A percentile compares a stretch with the other conserved stretches of the same genome.
phyloP scores from a whole-genome alignment of 371 early-diverging fungal genomes.

The Mucor velutinosus region DNA sequence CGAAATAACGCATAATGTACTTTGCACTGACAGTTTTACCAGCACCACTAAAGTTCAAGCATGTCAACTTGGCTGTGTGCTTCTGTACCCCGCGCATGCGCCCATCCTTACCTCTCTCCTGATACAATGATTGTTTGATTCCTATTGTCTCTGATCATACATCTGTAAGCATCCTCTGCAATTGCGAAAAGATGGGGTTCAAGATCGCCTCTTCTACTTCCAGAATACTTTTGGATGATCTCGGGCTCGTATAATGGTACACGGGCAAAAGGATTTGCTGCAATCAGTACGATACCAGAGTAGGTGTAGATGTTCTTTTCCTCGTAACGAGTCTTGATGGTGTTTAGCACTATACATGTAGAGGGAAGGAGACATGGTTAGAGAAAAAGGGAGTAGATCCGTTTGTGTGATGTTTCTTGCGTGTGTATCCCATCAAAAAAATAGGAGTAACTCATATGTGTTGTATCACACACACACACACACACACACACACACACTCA shows the following conservation, averaged over 20 bases:
- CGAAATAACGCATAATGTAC: conserved; percentile 98
- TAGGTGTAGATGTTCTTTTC: conserved; percentile 97
- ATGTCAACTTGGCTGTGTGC: neutral
- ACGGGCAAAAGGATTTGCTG: conserved; percentile 96
- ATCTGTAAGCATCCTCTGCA: conserved; percentile 97
- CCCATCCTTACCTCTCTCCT: conserved; percentile 81
- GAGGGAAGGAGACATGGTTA: neutral
- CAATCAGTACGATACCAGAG: conserved; percentile 98
- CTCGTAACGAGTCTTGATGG: conserved; percentile 83
- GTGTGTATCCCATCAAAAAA: neutral
- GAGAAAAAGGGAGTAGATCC: conserved; percentile 3
- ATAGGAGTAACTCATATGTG: neutral
- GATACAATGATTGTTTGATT: conserved; percentile 99
- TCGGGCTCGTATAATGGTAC: conserved; percentile 88
- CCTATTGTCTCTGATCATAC: conserved; percentile 87
- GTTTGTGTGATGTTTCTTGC: neutral
- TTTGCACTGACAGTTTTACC: conserved; percentile 97
- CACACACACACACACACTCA: too few species aligned
- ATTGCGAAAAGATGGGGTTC: conserved; percentile 99
- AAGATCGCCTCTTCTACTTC: conserved; percentile 90
- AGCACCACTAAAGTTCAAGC: conserved; percentile 66
- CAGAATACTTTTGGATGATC: conserved; percentile 89
- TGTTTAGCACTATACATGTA: conserved; percentile 72
- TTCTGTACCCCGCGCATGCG: neutral
- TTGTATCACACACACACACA: neutral